Evolutionary conservation across 179 eudicot species (phyloP), one percentile per base, ranked within the genome.

Genomic region (Gypsophila paniculata): DNA sequence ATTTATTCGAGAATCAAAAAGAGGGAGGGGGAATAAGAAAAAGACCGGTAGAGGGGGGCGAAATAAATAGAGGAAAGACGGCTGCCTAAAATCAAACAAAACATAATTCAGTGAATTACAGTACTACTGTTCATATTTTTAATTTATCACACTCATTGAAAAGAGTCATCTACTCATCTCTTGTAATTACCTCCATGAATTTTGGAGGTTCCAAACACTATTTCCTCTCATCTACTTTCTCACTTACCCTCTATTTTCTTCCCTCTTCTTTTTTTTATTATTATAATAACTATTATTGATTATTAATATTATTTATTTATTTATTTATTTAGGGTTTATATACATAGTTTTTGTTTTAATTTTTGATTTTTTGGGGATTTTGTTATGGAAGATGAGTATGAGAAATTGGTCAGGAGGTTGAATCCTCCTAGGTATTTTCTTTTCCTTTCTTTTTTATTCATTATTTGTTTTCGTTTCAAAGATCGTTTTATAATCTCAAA

Each of bases 341-440:
- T 48, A 54, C 14, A 65, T 34, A 17, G 21, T 42, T 60, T 25
- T 25, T 68, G 52, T 73, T 23, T 39, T n/a, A n/a, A 34, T 25
- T 21, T 5, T 19, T 10, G n/a, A 21, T 5, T 57, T 58, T 44
- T 18, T 42, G 0, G 25, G n/a, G 18, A 6, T 60, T 29, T 12
- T 4, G 72, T 70, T 18, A 89, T 86, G 91, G 90, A 85, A 13
- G 91, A 89, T 71, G 96, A 87, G 74, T 86, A 83, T 75, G 91
- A 86, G 34, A 89, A 89, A 77, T 83, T 89, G 62, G 83, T 89
- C 67, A 85, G 90, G 79, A 83, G 96, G 79, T 83, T 89, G 76
- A 86, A 89, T 65, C 96, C 91, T 38, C 96, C 91, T 54, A 88
- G 96, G 96, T 89, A 76, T 7, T 21, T 12, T 7, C 8, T 61